Base-by-base conservation (phyloP, 768 basidiomycete genomes). In the Lyophyllum shimeji region DNA sequence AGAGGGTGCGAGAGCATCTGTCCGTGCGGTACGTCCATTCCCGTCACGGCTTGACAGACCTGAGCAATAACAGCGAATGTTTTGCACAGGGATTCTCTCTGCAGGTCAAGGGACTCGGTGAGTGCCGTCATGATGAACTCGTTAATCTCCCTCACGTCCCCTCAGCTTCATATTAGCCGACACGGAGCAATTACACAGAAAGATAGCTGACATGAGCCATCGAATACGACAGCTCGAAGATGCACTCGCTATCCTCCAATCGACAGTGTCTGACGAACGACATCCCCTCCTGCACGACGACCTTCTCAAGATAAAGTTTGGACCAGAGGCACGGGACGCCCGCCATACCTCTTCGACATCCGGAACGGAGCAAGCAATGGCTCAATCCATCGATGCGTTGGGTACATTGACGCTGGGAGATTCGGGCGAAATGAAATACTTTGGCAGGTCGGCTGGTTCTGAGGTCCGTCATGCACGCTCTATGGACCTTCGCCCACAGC, bases 151-250 rank as follows among this genome's bases (percentile, higher is more conserved):
- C 34, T 57, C 50, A 24, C 23, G n/a, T 21, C 31, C 11, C 46
- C 15, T 63, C n/a, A 85, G 84, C 31, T 88, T 85, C 64, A 83
- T 87, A 46, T 74, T 87, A 9, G 85, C 85, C 1, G 84, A 85
- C 52, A 87, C 85, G 1, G 79, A 83, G 42, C 81, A 86, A 44
- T 74, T 89, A 12, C 86, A 88, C 63, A 73, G 74, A 50, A 85
- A 87, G 67, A 87, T 87, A 23, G 68, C 80, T 7, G 80, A 85
- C 49, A 86, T 87, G 85, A 80, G 81, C 65, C 77, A 82, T 62
- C 80, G 86, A 17, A 87, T 89, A 46, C 80, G 84, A 29, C 84
- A 86, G 60, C 76, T 88, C 0, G 87, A 87, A 67, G 86, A 88
- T 55, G 84, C 83, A 0, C 71, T 89, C 9, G 82, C 85, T 3